phyloP scores from a whole-genome alignment of 768 basidiomycete species.

The Tulasnella calospora region DNA sequence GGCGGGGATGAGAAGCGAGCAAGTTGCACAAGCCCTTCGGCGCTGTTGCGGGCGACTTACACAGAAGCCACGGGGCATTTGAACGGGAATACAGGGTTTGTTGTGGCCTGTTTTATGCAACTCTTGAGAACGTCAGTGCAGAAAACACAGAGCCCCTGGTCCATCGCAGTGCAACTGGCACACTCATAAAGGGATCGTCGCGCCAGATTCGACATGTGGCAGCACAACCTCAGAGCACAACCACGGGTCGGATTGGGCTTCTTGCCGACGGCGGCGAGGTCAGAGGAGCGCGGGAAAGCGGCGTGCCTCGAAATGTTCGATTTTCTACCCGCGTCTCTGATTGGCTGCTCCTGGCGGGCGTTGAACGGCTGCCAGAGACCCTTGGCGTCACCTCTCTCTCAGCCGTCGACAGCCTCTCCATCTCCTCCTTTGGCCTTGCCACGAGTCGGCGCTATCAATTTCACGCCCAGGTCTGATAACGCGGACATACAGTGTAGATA shows the following conservation, averaged over 20 bases:
- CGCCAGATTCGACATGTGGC: background rate
- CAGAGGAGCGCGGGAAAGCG: background rate
- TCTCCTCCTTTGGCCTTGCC: background rate
- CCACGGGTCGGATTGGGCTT: no score
- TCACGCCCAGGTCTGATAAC: background rate
- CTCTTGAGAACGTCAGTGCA: background rate
- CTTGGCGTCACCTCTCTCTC: background rate
- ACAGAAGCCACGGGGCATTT: constrained; percentile 17
- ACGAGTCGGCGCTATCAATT: background rate
- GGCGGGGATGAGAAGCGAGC: background rate
- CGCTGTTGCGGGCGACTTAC: constrained; percentile 17
- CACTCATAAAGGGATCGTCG: constrained; percentile 1
- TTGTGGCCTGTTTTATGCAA: constrained; percentile 13
- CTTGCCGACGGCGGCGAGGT: background rate
- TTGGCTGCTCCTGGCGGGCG: background rate
- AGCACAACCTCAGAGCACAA: background rate
- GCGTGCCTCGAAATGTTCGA: background rate
- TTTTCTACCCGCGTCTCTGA: background rate
- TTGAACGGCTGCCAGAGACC: background rate
- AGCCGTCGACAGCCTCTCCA: background rate
- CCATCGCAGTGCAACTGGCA: background rate
- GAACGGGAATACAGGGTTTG: constrained; percentile 18
- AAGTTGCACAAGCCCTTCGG: constrained; percentile 8
- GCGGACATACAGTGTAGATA: background rate
- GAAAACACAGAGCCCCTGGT: background rate